These are phyloP conservation scores for Fusarium annulatum DNA, from an alignment of 2,329 filamentous ascomycete species.

Conservation along the genomic window DNA sequence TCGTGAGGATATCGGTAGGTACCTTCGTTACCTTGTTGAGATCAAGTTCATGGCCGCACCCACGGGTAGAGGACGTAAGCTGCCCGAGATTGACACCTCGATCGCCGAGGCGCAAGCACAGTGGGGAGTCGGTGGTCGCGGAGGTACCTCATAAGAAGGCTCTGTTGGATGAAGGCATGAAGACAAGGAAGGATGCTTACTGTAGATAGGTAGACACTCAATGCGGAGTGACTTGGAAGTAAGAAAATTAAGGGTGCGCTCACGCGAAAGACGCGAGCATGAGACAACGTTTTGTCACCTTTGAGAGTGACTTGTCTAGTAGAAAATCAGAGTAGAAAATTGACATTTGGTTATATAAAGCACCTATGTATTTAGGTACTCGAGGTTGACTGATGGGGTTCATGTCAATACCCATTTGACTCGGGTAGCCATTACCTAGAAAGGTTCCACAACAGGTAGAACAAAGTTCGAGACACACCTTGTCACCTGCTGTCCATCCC, in stretches of 20 bases:
- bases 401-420: not conserved
- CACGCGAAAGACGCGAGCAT: not conserved
- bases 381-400: not conserved
- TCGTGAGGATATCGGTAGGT: not conserved
- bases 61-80: not conserved
- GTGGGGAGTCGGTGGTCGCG: not conserved
- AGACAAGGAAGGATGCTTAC: too few relatives aligned
- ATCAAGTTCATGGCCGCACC: not conserved
- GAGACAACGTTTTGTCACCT: not conserved
- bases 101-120: not conserved
- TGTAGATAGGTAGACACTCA: not conserved
- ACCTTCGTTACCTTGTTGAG: not conserved
- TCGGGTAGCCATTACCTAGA: not conserved
- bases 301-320: not conserved
- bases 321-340: not conserved
- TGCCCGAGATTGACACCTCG: not conserved
- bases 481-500: not conserved
- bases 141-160: not conserved
- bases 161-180: not conserved
- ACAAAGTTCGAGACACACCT: conserved; percentile 5
- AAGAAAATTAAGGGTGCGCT: not conserved
- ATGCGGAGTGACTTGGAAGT: not conserved
- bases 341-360: not conserved
- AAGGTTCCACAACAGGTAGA: conserved; percentile 19
- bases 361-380: not conserved